Percentiles rank a stretch among this genome's conserved stretches.
These are phyloP conservation scores for Cucumis sativus DNA, from an alignment of 306 rosid genomes.

Conservation along the genomic window DNA sequence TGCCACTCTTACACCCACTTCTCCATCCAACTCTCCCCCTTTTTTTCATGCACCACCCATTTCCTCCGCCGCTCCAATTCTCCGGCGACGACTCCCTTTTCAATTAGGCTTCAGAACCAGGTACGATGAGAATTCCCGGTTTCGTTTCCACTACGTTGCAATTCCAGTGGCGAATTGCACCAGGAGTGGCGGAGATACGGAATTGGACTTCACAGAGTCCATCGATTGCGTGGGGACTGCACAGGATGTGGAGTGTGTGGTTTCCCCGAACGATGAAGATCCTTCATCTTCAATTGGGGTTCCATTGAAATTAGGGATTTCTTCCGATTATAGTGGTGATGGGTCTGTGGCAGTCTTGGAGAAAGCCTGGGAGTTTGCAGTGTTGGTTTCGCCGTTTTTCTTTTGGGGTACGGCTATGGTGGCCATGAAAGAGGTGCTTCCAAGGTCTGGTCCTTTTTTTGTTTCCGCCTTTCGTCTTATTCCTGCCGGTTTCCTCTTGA, in stretches of 20 bases:
- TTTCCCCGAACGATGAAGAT: slow-evolving; percentile 8
- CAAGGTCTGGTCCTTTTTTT: slow-evolving; percentile 69
- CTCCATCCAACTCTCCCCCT: background rate
- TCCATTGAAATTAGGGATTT: background rate
- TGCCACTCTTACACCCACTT: background rate
- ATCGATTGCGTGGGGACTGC: slow-evolving; percentile 61
- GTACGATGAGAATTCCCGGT: background rate
- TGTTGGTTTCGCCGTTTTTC: slow-evolving; percentile 86
- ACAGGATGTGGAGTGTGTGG: slow-evolving; percentile 46
- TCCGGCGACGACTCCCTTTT: background rate
- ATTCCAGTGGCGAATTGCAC: slow-evolving; percentile 1
- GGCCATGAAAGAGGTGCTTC: slow-evolving; percentile 89
- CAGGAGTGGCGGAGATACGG: background rate
- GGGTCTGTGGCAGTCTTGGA: background rate
- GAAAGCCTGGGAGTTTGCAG: slow-evolving; percentile 49
- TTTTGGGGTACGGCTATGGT: slow-evolving; percentile 99
- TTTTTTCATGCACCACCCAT: background rate
- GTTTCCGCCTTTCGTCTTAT: slow-evolving; percentile 74
- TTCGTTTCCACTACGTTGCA: background rate
- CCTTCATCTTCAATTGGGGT: background rate
- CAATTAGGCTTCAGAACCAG: background rate
- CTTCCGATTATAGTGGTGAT: background rate
- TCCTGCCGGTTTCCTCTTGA: slow-evolving; percentile 80
- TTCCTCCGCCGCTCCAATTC: background rate
- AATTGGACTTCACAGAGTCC: slow-evolving; percentile 14